Percentiles rank a stretch among this genome's conserved stretches.
These are phyloP conservation scores for Xylaria telfairii DNA, from an alignment of 495 filamentous ascomycete genomes.

Conservation along the genomic window DNA sequence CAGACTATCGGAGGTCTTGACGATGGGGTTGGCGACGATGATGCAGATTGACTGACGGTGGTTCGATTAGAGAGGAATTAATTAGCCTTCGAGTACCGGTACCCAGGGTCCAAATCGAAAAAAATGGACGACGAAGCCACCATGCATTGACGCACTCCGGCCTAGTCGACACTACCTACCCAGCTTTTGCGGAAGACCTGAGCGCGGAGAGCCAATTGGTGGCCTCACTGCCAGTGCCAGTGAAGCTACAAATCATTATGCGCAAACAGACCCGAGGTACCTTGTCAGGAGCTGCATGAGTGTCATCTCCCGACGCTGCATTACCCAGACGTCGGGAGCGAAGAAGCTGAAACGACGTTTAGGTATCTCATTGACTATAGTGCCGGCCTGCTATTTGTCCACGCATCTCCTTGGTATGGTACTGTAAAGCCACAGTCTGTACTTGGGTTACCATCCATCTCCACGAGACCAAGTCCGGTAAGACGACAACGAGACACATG, in stretches of 20 bases:
- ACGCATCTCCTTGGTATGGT: neutral
- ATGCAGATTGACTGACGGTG: slow-evolving; percentile 6
- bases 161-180: slow-evolving; percentile 2
- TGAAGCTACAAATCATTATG: slow-evolving; percentile 20
- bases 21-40: neutral
- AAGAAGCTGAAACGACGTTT: slow-evolving; percentile 10
- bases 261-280: neutral
- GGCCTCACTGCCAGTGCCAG: slow-evolving; percentile 10
- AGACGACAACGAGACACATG: neutral
- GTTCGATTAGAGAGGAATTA: slow-evolving; percentile 2
- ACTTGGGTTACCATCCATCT: neutral
- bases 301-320: slow-evolving; percentile 17
- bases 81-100: neutral
- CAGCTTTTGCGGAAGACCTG: slow-evolving; percentile 4
- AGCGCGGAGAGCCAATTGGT: slow-evolving; percentile 17
- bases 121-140: slow-evolving; percentile 10
- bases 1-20: neutral
- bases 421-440: neutral
- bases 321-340: slow-evolving; percentile 13
- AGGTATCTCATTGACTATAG: neutral
- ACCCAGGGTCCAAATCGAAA: too few species aligned
- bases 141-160: slow-evolving; percentile 18
- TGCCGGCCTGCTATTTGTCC: slow-evolving; percentile 2
- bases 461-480: neutral
- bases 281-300: slow-evolving; percentile 9